phyloP scores from a whole-genome alignment of 176 grass and related monocot species.

The Saccharum spontaneum region DNA sequence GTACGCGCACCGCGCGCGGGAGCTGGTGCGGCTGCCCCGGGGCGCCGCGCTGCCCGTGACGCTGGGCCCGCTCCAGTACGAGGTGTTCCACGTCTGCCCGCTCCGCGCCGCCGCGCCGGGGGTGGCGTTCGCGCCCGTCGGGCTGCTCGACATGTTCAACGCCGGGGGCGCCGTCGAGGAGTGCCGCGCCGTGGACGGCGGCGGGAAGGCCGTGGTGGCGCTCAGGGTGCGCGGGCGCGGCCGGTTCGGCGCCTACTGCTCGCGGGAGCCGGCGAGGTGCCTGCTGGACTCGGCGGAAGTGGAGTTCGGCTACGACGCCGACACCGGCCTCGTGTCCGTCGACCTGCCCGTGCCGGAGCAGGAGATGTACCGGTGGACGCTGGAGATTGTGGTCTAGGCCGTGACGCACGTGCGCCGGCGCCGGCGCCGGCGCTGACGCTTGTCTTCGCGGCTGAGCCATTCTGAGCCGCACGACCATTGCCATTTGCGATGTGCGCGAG shows the following conservation, averaged over 20 bases:
- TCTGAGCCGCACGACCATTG: slow-evolving; percentile 2
- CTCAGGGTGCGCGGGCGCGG: slow-evolving; percentile 64
- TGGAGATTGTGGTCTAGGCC: slow-evolving; percentile 56
- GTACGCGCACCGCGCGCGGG: slow-evolving; percentile 46
- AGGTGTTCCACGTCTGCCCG: slow-evolving; percentile 77
- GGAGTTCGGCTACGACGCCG: slow-evolving; percentile 46
- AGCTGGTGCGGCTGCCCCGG: slow-evolving; percentile 60
- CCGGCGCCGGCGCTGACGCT: not conserved
- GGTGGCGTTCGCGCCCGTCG: slow-evolving; percentile 52
- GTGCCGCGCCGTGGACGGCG: slow-evolving; percentile 24
- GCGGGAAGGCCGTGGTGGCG: slow-evolving; percentile 20
- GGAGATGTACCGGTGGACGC: slow-evolving; percentile 61
- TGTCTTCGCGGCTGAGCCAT: not conserved
- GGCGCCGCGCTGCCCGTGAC: slow-evolving; percentile 64
- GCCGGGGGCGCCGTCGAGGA: slow-evolving; percentile 74
- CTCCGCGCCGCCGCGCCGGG: slow-evolving; percentile 34
- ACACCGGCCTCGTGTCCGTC: slow-evolving; percentile 50
- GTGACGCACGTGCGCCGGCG: not conserved
- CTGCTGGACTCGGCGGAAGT: slow-evolving; percentile 44
- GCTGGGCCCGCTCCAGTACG: slow-evolving; percentile 69
- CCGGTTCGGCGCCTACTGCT: slow-evolving; percentile 68
- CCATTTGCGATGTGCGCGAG: not conserved
- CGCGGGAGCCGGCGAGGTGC: slow-evolving; percentile 55
- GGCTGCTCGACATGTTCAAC: slow-evolving; percentile 87
- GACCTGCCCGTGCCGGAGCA: slow-evolving; percentile 61